A percentile compares a stretch with the other conserved stretches of the same genome.
These are phyloP conservation scores for Beauveria rudraprayagi DNA, from an alignment of 2,329 filamentous ascomycete genomes.

Conservation along the genomic window DNA sequence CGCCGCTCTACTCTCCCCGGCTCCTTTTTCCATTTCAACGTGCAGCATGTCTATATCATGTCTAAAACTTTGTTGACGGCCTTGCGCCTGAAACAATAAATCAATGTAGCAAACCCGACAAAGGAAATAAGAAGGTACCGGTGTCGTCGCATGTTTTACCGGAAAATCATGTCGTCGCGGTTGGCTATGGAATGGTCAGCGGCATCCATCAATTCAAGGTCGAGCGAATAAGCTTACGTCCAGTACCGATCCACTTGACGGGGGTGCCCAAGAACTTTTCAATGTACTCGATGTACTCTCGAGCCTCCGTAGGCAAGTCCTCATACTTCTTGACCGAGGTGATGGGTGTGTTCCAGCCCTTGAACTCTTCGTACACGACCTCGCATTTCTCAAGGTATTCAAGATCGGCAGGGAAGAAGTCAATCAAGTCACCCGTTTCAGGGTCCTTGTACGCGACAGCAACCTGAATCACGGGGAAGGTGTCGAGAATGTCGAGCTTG, in stretches of 20 bases:
- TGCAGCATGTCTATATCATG: neutral
- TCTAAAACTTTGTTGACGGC: neutral
- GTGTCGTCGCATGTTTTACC: neutral
- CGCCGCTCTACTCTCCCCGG: neutral
- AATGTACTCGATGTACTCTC: conserved; percentile 59
- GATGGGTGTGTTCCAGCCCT: conserved; percentile 61
- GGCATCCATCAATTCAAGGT: neutral
- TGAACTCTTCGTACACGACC: conserved; percentile 59
- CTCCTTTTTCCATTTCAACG: neutral
- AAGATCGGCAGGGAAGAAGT: conserved; percentile 57
- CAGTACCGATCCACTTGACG: conserved; percentile 59
- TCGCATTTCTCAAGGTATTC: conserved; percentile 49
- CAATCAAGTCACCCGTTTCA: conserved; percentile 20
- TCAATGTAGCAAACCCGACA: neutral
- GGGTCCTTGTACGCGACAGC: conserved; percentile 58
- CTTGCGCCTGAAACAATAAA: neutral
- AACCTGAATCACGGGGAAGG: conserved; percentile 66
- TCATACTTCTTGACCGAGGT: conserved; percentile 51
- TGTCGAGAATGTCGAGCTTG: conserved; percentile 54
- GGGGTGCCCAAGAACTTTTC: conserved; percentile 57
- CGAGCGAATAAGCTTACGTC: conserved; percentile 19
- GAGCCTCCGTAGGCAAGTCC: conserved; percentile 55
- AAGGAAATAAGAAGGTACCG: neutral
- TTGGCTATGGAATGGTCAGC: neutral
- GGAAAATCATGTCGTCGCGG: neutral